Base-by-base conservation (phyloP, 2,329 filamentous ascomycete species). In the Fusarium succisae region DNA sequence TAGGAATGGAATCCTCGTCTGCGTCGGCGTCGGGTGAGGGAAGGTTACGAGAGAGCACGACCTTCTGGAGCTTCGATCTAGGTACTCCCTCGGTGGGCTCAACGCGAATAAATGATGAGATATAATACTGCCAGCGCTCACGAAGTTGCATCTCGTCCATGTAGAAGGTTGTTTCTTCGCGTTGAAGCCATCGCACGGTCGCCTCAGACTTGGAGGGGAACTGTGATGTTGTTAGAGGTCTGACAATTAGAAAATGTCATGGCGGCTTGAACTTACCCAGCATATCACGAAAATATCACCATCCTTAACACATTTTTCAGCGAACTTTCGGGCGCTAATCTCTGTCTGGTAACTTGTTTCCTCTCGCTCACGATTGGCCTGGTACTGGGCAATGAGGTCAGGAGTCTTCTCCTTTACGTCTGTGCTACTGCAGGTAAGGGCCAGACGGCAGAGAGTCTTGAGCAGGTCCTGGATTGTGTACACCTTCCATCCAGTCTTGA, bases 381-480 rank as follows among this genome's bases (percentile, higher is more conserved):
- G 91, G 84, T 97, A 99, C 57, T 97, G 90, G 70, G 94, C 91
- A 76, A 97, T 92, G 68, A 99, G 93, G 69, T 98, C 95, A 10
- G 93, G 91, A 43, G 94, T 98, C 87, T 96, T 97, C 81, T 99
- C 96, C 84, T 98, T 98, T 53, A 90, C 88, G 77, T 99, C 96
- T 7, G 90, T 90, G 78, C 91, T 95, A 79, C 95, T 93, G 81
- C 97, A 95, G n/a, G 90, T 90, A 24, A 95, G 88, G 30, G 93
- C 94, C 66, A 95, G 92, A 66, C 95, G 93, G 66, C 93, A 92
- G 44, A 98, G 89, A 3, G 92, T 92, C 79, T 91, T 91, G 60
- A 98, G 89, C 37, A 98, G 90, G 80, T 97, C 95, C 79, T 97
- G 94, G 73, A 98, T 91, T 9, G 94, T 95, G 85, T 98, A 99